A percentile compares a stretch with the other conserved stretches of the same genome.
phyloP scores from a whole-genome alignment of 2,329 filamentous ascomycete species.

The Xylariaceae sp. region DNA sequence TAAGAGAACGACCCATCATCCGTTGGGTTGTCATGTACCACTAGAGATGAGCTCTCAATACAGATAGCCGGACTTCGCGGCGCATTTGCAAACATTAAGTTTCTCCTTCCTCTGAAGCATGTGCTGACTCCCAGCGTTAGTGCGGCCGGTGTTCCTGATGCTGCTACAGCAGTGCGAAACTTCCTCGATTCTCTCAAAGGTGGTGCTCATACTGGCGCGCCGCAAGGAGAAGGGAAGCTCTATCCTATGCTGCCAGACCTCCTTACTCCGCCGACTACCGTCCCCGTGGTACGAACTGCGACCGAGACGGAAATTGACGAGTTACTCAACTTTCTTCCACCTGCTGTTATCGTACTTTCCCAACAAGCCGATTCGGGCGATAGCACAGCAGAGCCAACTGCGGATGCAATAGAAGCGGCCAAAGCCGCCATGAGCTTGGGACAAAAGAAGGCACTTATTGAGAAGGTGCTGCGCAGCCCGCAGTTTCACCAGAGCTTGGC shows the following conservation, averaged over 20 bases:
- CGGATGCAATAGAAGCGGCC: slow-evolving; percentile 66
- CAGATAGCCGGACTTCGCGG: slow-evolving; percentile 12
- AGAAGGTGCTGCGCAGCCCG: slow-evolving; percentile 79
- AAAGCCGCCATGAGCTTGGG: slow-evolving; percentile 66
- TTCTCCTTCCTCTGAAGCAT: slow-evolving; percentile 10
- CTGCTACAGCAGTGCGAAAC: slow-evolving; percentile 76
- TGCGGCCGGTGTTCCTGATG: slow-evolving; percentile 59
- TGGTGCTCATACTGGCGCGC: slow-evolving; percentile 37
- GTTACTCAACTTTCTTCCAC: slow-evolving; percentile 74
- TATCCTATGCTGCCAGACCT: slow-evolving; percentile 87
- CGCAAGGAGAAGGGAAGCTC: slow-evolving; percentile 50
- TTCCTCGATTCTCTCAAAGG: slow-evolving; percentile 79
- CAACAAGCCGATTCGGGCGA: slow-evolving; percentile 60
- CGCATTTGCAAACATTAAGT: background rate
- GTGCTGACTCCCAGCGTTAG: slow-evolving; percentile 48
- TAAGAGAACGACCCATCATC: slow-evolving; percentile 7
- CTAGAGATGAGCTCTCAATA: slow-evolving; percentile 24
- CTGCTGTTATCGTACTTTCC: slow-evolving; percentile 70
- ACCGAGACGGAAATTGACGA: slow-evolving; percentile 66
- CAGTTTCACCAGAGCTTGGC: slow-evolving; percentile 85
- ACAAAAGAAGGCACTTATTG: slow-evolving; percentile 77
- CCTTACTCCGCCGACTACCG: slow-evolving; percentile 70
- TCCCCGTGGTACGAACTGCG: slow-evolving; percentile 67
- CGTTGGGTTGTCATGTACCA: slow-evolving; percentile 19
- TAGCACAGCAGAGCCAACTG: slow-evolving; percentile 60